Base-by-base conservation (phyloP, 805 yeast species). In the Monosporozyma solicola region DNA sequence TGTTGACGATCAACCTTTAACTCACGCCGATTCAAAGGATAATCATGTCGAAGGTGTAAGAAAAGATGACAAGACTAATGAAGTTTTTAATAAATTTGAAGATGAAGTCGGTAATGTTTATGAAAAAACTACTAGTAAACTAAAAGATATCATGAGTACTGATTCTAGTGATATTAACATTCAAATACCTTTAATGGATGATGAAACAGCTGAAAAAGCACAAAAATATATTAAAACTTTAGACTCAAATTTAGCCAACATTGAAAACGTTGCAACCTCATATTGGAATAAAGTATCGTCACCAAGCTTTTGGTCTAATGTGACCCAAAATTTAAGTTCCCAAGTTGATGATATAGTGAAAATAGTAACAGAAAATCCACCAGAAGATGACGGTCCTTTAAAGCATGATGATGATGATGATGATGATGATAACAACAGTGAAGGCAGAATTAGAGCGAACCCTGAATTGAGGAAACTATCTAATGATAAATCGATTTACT, bases 191-290 rank as follows among this genome's bases (percentile, higher is more conserved):
- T 32, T 45, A 45, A 15, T 48, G n/a, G 46, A 48, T 52, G 51
- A 57, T 20, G 58, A 54, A 29, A 59, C 59, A 3, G 51, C 65
- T 1, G 67, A 65, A 39, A 66, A 65, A 56, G 83, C 90, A 7
- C 88, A 85, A 59, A 76, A 75, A 47, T 80, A 78, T 50, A 72
- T 90, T 49, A 91, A 87, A 56, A 78, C 80, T 7, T 74, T 91
- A 55, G 97, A 90, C 66, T 71, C 79, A 57, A 84, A 82, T 59
- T 73, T 91, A 47, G 96, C 87, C 59, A 74, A 74, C 51, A 82
- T 88, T 7, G 97, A 91, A 65, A 78, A 77, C 50, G 69, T 76
- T 33, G 91, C 95, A 0, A 79, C 84, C n/a, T 57, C 59, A 10
- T 67, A 65, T 49, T 67, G 71, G 71, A 56, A 55, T 13, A 63